A percentile compares a stretch with the other conserved stretches of the same genome.
Evolutionary conservation across 1,284 basidiomycete species (phyloP).

Genomic region (Ganoderma resinaceum): DNA sequence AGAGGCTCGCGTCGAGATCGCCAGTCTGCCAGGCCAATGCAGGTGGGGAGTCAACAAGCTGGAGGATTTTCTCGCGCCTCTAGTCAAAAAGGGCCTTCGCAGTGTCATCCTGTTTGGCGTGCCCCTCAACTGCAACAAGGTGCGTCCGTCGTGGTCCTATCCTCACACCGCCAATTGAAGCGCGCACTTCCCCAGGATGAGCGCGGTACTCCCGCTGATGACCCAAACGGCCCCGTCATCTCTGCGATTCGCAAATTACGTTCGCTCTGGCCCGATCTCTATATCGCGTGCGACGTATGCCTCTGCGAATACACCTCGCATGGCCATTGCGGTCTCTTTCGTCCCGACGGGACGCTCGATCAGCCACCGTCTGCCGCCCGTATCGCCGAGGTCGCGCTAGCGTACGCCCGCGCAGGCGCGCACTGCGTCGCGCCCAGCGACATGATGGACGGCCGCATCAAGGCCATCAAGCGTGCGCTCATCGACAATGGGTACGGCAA

Average conservation of each 20-base stretch:
- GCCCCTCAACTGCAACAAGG: slow-evolving; percentile 86
- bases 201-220: slow-evolving; percentile 89
- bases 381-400: slow-evolving; percentile 92
- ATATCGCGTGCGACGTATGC: slow-evolving; percentile 95
- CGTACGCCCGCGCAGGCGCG: slow-evolving; percentile 93
- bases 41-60: slow-evolving; percentile 96
- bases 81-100: slow-evolving; percentile 89
- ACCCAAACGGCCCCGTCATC: slow-evolving; percentile 91
- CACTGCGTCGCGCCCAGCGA: slow-evolving; percentile 99
- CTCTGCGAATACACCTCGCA: slow-evolving; percentile 99
- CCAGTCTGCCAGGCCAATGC: slow-evolving; percentile 84
- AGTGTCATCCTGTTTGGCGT: slow-evolving; percentile 98
- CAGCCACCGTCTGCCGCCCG: slow-evolving; percentile 81
- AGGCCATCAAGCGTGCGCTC: slow-evolving; percentile 87
- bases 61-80: slow-evolving; percentile 86
- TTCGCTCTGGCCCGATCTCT: slow-evolving; percentile 80
- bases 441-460: slow-evolving; percentile 99
- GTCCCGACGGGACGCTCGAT: slow-evolving; percentile 78
- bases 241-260: slow-evolving; percentile 85
- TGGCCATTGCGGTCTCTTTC: slow-evolving; percentile 93
- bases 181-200: slow-evolving; percentile 65
- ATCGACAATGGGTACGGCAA: slow-evolving; percentile 87
- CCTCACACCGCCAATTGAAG: slow-evolving; percentile 1
- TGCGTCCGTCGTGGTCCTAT: slow-evolving; percentile 43
- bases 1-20: slow-evolving; percentile 80